These are phyloP conservation scores for Picochlorum sp. DNA, from an alignment of 139 green algal species.

Conservation along the genomic window DNA sequence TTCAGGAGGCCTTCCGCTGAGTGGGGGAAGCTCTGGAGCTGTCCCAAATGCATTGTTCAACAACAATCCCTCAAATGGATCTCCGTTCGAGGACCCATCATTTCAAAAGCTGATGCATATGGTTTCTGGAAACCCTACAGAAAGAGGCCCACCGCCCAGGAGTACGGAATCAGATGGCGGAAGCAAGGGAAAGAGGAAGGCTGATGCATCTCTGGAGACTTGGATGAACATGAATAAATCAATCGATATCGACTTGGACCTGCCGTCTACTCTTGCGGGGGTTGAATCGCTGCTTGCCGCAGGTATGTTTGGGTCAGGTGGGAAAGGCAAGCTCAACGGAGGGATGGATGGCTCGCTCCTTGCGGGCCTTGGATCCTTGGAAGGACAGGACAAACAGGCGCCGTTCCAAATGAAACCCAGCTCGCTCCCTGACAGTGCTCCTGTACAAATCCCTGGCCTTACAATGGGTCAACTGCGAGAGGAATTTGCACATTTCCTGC, in stretches of 20 bases:
- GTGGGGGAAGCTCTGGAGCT: no score
- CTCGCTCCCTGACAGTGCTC: slow-evolving; percentile 7
- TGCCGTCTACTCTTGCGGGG: slow-evolving; percentile 12
- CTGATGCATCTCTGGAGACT: slow-evolving; percentile 27
- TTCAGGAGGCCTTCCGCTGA: no score
- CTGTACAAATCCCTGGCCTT: background rate
- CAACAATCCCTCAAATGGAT: background rate
- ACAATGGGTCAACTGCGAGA: slow-evolving; percentile 20
- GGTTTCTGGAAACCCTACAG: slow-evolving; percentile 10
- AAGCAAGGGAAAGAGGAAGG: slow-evolving; percentile 18
- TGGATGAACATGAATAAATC: slow-evolving; percentile 32
- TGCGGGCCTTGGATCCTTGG: slow-evolving; percentile 1
- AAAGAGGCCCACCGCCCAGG: background rate
- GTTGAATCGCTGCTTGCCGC: slow-evolving; percentile 7
- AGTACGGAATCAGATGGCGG: slow-evolving; percentile 1
- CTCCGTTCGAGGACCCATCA: slow-evolving; percentile 30
- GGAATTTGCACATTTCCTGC: slow-evolving; percentile 16
- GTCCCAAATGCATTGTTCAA: background rate
- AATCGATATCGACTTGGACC: slow-evolving; percentile 18
- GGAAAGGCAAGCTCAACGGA: background rate
- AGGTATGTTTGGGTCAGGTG: background rate
- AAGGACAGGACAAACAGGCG: background rate
- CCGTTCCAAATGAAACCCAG: background rate
- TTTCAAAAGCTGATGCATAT: slow-evolving; percentile 31
- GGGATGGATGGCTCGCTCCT: background rate